A percentile compares a stretch with the other conserved stretches of the same genome.
These are phyloP conservation scores for Mortierella antarctica DNA, from an alignment of 192 early-diverging fungal genomes.

Conservation along the genomic window DNA sequence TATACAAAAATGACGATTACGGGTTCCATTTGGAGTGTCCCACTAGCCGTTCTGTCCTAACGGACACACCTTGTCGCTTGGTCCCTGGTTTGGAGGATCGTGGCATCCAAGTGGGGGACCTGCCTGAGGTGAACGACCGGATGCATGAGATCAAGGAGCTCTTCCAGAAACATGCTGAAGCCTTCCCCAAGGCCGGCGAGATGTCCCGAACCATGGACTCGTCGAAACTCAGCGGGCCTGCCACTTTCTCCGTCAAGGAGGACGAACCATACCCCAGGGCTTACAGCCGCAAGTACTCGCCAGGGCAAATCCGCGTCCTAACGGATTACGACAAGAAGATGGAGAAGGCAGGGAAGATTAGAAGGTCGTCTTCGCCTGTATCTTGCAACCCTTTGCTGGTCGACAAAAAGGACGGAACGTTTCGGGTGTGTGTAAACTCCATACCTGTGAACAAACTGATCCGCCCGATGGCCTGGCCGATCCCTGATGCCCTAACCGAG, in stretches of 20 bases:
- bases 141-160: not conserved
- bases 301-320: not conserved
- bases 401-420: slow-evolving; percentile 4
- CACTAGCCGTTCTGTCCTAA: not conserved
- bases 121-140: too few relatives aligned
- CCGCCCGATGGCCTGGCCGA: slow-evolving; percentile 12
- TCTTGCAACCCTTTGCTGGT: slow-evolving; percentile 3
- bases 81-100: too few relatives aligned
- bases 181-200: not conserved
- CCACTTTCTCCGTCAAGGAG: not conserved
- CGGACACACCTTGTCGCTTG: not conserved
- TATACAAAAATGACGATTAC: not conserved
- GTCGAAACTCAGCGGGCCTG: not conserved
- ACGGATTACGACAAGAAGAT: not conserved
- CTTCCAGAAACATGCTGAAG: not conserved
- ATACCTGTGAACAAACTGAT: slow-evolving; percentile 13
- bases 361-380: not conserved
- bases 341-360: slow-evolving; percentile 5
- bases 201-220: slow-evolving; percentile 10
- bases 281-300: not conserved
- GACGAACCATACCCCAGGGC: not conserved
- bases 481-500: slow-evolving; percentile 5
- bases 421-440: slow-evolving; percentile 4
- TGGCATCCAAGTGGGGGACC: too few relatives aligned
- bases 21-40: slow-evolving; percentile 2